A percentile compares a stretch with the other conserved stretches of the same genome.
Evolutionary conservation across 1,284 basidiomycete genomes (phyloP).

Genomic region (Ceratobasidium sp.): DNA sequence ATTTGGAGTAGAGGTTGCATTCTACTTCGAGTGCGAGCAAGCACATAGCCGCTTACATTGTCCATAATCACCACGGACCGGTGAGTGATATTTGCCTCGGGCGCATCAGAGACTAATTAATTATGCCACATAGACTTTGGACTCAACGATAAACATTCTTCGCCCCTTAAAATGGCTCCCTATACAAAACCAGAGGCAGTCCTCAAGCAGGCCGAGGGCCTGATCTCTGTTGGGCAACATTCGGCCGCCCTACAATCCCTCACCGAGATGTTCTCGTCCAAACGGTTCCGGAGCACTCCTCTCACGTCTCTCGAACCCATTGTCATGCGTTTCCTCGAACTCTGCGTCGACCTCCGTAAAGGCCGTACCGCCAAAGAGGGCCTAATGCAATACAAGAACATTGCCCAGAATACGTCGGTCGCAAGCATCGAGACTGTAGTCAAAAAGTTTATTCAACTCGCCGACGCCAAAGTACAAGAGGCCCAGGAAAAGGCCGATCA

Average conservation of each 20-base stretch:
- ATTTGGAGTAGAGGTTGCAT: neutral
- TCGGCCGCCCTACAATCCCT: constrained; percentile 88
- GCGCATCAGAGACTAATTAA: neutral
- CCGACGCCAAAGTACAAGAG: constrained; percentile 86
- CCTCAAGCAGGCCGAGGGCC: constrained; percentile 89
- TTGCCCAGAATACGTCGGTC: constrained; percentile 91
- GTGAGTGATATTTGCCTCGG: neutral
- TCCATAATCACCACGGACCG: constrained; percentile 32
- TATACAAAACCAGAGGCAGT: constrained; percentile 91
- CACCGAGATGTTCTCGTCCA: constrained; percentile 90
- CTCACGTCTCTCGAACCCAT: constrained; percentile 93
- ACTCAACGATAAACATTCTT: constrained; percentile 13
- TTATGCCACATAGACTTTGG: constrained; percentile 19
- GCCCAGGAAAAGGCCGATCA: constrained; percentile 86
- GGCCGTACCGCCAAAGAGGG: constrained; percentile 94
- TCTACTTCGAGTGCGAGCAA: neutral
- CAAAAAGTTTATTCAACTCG: constrained; percentile 84
- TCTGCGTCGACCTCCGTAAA: constrained; percentile 95
- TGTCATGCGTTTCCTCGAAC: constrained; percentile 91
- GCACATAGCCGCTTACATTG: neutral
- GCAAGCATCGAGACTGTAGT: constrained; percentile 93
- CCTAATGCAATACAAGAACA: constrained; percentile 96
- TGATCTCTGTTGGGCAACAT: constrained; percentile 88
- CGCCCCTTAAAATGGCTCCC: constrained; percentile 69
- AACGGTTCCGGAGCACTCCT: constrained; percentile 93